Evolutionary conservation across 257 asterid genomes (phyloP), one percentile per base, ranked within the genome.

Genomic region (Capsicum rhomboideum): DNA sequence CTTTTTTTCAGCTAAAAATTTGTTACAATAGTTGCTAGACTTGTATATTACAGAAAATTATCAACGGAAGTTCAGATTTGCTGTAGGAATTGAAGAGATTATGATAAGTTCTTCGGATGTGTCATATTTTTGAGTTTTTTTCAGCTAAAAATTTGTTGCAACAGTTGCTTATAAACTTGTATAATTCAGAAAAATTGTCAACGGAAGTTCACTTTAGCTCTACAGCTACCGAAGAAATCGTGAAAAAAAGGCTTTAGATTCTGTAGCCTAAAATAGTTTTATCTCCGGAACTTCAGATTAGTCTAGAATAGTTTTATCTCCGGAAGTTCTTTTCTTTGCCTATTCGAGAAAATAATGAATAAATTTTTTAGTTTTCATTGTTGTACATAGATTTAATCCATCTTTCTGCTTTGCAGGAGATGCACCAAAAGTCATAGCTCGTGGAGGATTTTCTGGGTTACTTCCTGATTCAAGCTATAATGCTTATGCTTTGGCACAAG

Each of bases 361-460:
- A 50, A 18, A 28, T 49, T 50, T 17, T 26, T 1, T 77, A 50
- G 26, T 77, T 77, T 46, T 77, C 63, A 16, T 75, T 17, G 61
- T 77, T 49, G 44, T 26, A 77, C 26, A 2, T 77, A 26, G 63
- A 50, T 31, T 77, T 26, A 77, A 17, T 50, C 63, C 28, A 26
- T 50, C 37, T 75, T 42, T 85, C 55, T n/a, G 28, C 81, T 81
- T 82, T 84, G 82, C 94, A 94, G 98, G 98, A 84, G 79, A 82
- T 80, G 86, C 87, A 29, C 98, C 98, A 69, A 46, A 89, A 86
- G 98, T 91, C 72, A 83, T 93, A 85, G 96, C 96, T 82, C 92
- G 92, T n/a, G 98, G 98, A 59, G 98, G 98, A 89, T 90, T 91
- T 89, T 95, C 98, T 8, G 98, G 98, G 40, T 7, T 93, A 58